Evolutionary conservation across 179 eudicot genomes (phyloP), one percentile per base, ranked within the genome.

Genomic region (Drosera spatulata): DNA sequence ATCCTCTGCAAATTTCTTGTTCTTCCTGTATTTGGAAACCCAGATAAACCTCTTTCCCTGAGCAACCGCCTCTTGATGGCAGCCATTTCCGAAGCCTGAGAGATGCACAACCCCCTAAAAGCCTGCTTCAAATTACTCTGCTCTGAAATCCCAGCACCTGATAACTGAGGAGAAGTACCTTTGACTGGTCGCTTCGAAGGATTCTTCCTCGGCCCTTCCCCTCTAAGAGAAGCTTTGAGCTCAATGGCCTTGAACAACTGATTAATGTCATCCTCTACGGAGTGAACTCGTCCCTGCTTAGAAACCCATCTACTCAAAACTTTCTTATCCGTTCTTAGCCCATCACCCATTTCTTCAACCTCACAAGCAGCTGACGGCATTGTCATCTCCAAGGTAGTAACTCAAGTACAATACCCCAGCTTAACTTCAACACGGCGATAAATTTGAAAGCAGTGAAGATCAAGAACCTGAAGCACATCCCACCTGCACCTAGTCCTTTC

Each of bases 11-110:
- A 54, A 49, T 68, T 74, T 64, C 60, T 77, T 55, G 54, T 56
- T 63, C 70, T 60, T 75, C 75, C 91, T n/a, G 59, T 70, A 60
- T 82, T 80, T 3, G 83, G 77, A 44, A 59, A 12, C 59, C 79
- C 55, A 53, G 85, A 71, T 7, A 73, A 73, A 68, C 71, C 64
- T 7, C 75, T 59, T 53, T 75, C 61, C 69, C 75, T 86, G 45
- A 80, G 71, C 9, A 77, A 64, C 51, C 83, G 71, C 72, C 69
- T 77, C 68, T 79, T 90, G 67, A 78, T 66, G 49, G 93, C 97
- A 74, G 97, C 97, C 87, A 82, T 77, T 66, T 90, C 93, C 1
- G 97, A 85, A 49, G 97, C 97, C 61, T 87, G 97, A 53, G 89
- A 85, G 52, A 90, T 81, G 79, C 93, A 82, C 63, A 90, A 71